Percentiles rank a stretch among this genome's conserved stretches.
Evolutionary conservation across 1,284 basidiomycete genomes (phyloP).

Genomic region (Tylopilus sp.): DNA sequence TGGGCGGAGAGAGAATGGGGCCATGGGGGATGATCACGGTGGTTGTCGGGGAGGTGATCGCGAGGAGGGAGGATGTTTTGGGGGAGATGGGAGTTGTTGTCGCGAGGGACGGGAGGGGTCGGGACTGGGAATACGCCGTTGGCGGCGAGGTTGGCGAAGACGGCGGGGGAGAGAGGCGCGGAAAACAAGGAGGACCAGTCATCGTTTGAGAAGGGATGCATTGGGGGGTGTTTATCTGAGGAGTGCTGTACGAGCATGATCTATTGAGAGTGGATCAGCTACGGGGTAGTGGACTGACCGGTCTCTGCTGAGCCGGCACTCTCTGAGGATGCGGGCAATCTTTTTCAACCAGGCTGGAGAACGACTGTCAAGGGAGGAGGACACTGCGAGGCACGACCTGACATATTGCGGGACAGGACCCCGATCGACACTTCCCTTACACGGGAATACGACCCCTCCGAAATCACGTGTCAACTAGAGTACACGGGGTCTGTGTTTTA

Average conservation of each 20-base stretch:
- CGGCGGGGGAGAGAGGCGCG: constrained; percentile 51
- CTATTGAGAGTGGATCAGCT: constrained; percentile 1
- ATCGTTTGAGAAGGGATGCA: constrained; percentile 34
- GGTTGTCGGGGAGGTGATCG: constrained; percentile 18
- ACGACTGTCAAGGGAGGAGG: no score
- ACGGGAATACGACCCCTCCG: no score
- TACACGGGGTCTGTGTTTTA: no score
- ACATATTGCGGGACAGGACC: no score
- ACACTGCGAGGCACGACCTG: no score
- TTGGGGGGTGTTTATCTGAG: constrained; percentile 13
- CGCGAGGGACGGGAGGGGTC: constrained; percentile 2
- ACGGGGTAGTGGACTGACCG: neutral
- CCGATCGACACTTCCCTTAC: no score
- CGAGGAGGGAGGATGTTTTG: constrained; percentile 1
- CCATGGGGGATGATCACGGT: constrained; percentile 28
- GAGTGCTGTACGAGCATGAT: constrained; percentile 11
- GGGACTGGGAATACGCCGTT: constrained; percentile 48
- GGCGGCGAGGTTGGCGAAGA: constrained; percentile 57
- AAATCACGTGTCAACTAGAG: no score
- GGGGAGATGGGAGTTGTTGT: constrained; percentile 16
- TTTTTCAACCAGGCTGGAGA: no score
- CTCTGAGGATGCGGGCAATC: no score
- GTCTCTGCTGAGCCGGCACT: no score
- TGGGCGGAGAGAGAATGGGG: constrained; percentile 3
- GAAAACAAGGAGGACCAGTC: constrained; percentile 59